Percentiles rank a stretch among this genome's conserved stretches.
phyloP scores from a whole-genome alignment of 1,139 yeast genomes.

The Arxiozyma telluris region DNA sequence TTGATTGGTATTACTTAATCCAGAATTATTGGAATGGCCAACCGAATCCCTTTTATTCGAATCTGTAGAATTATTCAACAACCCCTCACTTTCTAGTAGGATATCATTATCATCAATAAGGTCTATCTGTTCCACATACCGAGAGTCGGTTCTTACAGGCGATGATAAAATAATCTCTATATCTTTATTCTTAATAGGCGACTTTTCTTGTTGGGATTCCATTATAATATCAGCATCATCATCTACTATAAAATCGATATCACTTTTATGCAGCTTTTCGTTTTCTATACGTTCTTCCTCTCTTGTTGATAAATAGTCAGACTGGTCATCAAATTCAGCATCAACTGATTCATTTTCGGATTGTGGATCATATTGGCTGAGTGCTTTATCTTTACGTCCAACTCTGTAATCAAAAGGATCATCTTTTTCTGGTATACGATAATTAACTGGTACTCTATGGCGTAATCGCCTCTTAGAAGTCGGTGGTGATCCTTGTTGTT shows the following conservation, averaged over 20 bases:
- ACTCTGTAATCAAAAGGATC: conserved; percentile 26
- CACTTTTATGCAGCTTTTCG: conserved; percentile 21
- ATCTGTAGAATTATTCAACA: neutral
- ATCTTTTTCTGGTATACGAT: conserved; percentile 25
- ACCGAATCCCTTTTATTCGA: neutral
- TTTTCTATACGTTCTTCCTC: conserved; percentile 24
- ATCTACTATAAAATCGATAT: conserved; percentile 25
- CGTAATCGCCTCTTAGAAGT: conserved; percentile 13
- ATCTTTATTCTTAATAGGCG: conserved; percentile 5
- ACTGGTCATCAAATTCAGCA: conserved; percentile 28
- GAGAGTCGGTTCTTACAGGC: conserved; percentile 8
- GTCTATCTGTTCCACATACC: conserved; percentile 16
- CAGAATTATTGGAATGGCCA: neutral
- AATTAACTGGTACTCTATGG: conserved; percentile 17
- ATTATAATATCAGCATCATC: conserved; percentile 16
- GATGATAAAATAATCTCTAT: conserved; percentile 19
- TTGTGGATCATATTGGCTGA: neutral
- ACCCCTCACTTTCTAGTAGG: neutral
- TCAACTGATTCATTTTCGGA: conserved; percentile 22
- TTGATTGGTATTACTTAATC: conserved; percentile 4
- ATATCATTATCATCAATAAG: conserved; percentile 8
- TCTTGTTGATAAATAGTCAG: conserved; percentile 24
- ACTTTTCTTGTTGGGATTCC: neutral
- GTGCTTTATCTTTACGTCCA: conserved; percentile 8
- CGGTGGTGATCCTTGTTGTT: neutral